Percentiles rank a stretch among this genome's conserved stretches.
These are phyloP conservation scores for Naganishia liquefaciens DNA, from an alignment of 1,284 basidiomycete genomes.

Conservation along the genomic window DNA sequence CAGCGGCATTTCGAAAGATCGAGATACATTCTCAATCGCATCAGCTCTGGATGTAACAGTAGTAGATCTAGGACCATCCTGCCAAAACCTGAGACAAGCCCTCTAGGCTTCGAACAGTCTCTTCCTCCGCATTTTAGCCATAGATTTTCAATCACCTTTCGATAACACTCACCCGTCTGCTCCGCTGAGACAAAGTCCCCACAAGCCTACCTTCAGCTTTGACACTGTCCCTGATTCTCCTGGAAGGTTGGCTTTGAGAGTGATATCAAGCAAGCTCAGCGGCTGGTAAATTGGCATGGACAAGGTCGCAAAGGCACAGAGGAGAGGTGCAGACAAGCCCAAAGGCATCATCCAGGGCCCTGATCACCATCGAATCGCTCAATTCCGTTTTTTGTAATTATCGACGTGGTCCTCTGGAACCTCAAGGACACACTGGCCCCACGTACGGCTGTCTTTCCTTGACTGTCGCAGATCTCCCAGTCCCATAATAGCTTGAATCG, in stretches of 20 bases:
- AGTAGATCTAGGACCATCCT: neutral
- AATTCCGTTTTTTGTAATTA: neutral
- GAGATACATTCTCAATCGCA: conserved; percentile 22
- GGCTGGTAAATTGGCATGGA: conserved; percentile 2
- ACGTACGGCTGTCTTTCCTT: neutral
- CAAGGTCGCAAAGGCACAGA: conserved; percentile 18
- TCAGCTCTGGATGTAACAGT: neutral
- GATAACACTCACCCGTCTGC: conserved; percentile 2
- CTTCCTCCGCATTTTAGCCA: neutral
- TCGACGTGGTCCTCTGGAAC: conserved; percentile 13
- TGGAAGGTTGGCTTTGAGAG: conserved; percentile 1
- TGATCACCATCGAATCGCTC: conserved; percentile 19
- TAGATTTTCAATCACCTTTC: neutral
- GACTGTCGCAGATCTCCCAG: neutral
- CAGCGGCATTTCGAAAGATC: conserved; percentile 38
- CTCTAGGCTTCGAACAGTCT: conserved; percentile 3
- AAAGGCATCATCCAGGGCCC: conserved; percentile 13
- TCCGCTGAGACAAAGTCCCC: conserved; percentile 15
- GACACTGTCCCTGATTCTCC: conserved; percentile 4
- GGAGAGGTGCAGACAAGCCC: neutral
- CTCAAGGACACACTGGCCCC: conserved; percentile 13
- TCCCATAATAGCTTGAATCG: conserved; percentile 3
- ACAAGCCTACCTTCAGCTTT: conserved; percentile 8
- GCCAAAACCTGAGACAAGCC: conserved; percentile 10
- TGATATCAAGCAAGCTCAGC: conserved; percentile 5